Evolutionary conservation across 768 basidiomycete genomes (phyloP).

Genomic region (Boletus sp.): DNA sequence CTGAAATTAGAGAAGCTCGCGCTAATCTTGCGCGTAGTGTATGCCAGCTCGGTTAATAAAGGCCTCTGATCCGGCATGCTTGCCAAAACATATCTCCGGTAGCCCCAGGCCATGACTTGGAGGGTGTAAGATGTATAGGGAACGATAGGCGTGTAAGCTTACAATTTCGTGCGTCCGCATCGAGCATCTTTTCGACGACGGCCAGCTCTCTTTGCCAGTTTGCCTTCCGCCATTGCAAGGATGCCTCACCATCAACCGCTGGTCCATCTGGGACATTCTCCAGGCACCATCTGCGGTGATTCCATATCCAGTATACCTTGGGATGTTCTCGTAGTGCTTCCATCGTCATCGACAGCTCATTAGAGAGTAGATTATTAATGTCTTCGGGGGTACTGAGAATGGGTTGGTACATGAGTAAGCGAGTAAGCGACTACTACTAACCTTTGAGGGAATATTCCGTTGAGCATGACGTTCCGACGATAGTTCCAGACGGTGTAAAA

Average conservation of each 20-base stretch:
- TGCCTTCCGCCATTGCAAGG: conserved; percentile 67
- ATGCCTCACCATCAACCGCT: conserved; percentile 39
- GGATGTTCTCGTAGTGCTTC: conserved; percentile 79
- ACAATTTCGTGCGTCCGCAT: conserved; percentile 94
- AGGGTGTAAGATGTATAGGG: conserved; percentile 3
- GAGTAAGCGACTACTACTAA: conserved; percentile 29
- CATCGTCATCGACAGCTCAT: conserved; percentile 82
- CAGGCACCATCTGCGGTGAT: conserved; percentile 94
- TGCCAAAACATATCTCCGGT: conserved; percentile 81
- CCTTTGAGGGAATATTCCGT: conserved; percentile 70
- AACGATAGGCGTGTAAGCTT: conserved; percentile 27
- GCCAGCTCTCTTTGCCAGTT: conserved; percentile 86
- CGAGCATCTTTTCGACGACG: conserved; percentile 90
- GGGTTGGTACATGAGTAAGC: conserved; percentile 8
- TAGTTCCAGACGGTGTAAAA: conserved; percentile 98
- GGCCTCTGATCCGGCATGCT: conserved; percentile 61
- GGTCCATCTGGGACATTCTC: conserved; percentile 81
- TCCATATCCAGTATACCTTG: conserved; percentile 99
- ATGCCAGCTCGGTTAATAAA: conserved; percentile 69
- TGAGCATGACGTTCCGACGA: conserved; percentile 72
- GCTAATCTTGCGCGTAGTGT: conserved; percentile 89
- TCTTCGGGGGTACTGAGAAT: conserved; percentile 54
- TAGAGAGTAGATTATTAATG: conserved; percentile 59
- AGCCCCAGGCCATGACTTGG: conserved; percentile 92
- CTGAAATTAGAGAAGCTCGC: conserved; percentile 96